phyloP scores from a whole-genome alignment of 2,329 filamentous ascomycete genomes.

The Coniochaeta sp. region DNA sequence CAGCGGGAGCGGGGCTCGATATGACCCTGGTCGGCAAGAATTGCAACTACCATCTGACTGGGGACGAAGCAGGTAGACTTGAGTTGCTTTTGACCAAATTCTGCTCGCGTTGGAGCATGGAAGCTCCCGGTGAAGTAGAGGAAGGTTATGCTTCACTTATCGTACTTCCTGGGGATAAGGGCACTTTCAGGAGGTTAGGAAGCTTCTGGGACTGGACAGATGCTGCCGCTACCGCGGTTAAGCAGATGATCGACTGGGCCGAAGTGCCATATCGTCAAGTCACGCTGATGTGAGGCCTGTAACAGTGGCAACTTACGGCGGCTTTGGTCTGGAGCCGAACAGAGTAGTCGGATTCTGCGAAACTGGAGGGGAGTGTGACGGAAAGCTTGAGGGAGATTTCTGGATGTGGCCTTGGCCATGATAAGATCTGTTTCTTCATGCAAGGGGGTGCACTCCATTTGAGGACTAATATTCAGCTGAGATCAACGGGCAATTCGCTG shows the following conservation, averaged over 20 bases:
- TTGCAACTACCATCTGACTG: neutral
- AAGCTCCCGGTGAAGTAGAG: neutral
- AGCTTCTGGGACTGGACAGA: constrained; percentile 3
- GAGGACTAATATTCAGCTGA: too few species aligned
- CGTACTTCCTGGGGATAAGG: neutral
- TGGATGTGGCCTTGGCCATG: too few species aligned
- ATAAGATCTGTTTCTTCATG: too few species aligned
- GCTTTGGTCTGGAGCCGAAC: too few species aligned
- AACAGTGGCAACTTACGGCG: neutral
- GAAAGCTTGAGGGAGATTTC: too few species aligned
- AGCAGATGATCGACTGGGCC: constrained; percentile 2
- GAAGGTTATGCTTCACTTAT: neutral
- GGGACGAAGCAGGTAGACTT: neutral
- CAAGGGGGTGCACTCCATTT: too few species aligned
- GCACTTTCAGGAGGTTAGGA: neutral
- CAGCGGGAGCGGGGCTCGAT: neutral
- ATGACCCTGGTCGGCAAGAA: neutral
- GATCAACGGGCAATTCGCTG: too few species aligned
- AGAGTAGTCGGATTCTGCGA: too few species aligned
- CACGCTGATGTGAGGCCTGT: neutral
- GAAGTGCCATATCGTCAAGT: neutral
- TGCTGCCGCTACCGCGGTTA: neutral
- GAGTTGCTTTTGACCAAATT: neutral
- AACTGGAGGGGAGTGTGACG: too few species aligned
- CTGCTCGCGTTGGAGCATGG: neutral